Evolutionary conservation across 768 basidiomycete genomes (phyloP), one percentile per base, ranked within the genome.

Genomic region (Lactarius quietus): DNA sequence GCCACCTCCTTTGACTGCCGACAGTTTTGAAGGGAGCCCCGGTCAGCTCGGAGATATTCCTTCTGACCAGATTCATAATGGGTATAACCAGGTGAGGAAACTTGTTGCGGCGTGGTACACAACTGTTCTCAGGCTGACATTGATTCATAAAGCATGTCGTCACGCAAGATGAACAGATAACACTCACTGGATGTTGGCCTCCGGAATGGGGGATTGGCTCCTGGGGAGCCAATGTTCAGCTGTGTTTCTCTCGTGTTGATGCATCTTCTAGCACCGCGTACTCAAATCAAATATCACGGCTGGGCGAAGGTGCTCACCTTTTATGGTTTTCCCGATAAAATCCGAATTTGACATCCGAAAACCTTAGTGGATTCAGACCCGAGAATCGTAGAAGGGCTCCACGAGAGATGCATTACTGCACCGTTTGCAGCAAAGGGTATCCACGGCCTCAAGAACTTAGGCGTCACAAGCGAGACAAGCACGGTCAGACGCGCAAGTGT

Each of bases 391-490:
- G 17, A 9, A 41, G 18, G n/a, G 8, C 9, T 23, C 33, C 29
- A n/a, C 51, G 26, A 31, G 15, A 38, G 45, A 3, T 23, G 45
- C 20, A 41, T 29, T 14, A 8, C 58, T 43, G 31, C 12, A 29
- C 12, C 10, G 6, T 35, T 29, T 64, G 63, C 33, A 15, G 18
- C 2, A 60, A 23, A 33, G 20, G 10, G 1, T 64, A 59, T 31
- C 2, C 33, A 38, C 29, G 63, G 29, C 23, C 6, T 9, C 63
- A 64, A 10, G 63, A 64, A 29, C 33, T 59, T 6, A 41, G 2
- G 26, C 41, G 58, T 9, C 63, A 64, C 23, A 12, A 5, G 3
- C 54, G 31, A 14, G 63, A 64, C 26, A 55, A 29, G 6, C 63
- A 64, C n/a, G 8, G 14, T 2, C 20, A 15, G 15, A 33, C 5